A percentile compares a stretch with the other conserved stretches of the same genome.
These are phyloP conservation scores for Pisolithus orientalis DNA, from an alignment of 768 basidiomycete species.

Conservation along the genomic window DNA sequence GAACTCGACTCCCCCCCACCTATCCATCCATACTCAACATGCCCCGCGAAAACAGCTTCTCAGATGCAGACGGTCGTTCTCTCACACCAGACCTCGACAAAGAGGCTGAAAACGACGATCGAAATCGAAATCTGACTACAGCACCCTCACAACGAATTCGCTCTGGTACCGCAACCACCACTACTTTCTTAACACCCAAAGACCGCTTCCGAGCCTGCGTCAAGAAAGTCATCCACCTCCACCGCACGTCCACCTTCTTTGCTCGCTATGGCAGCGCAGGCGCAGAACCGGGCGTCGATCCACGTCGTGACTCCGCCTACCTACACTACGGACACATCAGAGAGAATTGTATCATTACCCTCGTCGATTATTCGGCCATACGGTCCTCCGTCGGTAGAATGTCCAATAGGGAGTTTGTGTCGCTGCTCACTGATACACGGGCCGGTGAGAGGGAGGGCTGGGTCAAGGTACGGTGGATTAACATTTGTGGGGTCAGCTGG, in stretches of 20 bases:
- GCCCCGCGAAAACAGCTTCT: slow-evolving; percentile 65
- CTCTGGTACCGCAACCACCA: not conserved
- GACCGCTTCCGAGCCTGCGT: slow-evolving; percentile 51
- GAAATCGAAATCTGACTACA: no score
- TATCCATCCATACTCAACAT: slow-evolving; percentile 22
- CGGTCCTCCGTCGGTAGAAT: slow-evolving; percentile 48
- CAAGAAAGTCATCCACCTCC: slow-evolving; percentile 58
- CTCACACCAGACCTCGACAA: slow-evolving; percentile 55
- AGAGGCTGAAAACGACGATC: slow-evolving; percentile 27
- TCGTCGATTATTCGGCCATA: slow-evolving; percentile 59
- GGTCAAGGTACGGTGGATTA: slow-evolving; percentile 72
- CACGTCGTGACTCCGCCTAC: slow-evolving; percentile 52
- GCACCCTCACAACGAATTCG: not conserved
- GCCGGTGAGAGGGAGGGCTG: slow-evolving; percentile 48
- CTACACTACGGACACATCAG: slow-evolving; percentile 51
- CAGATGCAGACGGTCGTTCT: slow-evolving; percentile 59
- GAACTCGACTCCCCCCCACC: not conserved
- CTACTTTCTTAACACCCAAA: slow-evolving; percentile 4
- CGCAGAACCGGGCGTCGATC: slow-evolving; percentile 69
- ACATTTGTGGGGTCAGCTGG: slow-evolving; percentile 63
- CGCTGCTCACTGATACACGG: slow-evolving; percentile 39
- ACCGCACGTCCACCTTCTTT: slow-evolving; percentile 40
- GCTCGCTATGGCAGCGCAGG: slow-evolving; percentile 37
- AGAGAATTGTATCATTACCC: slow-evolving; percentile 58
- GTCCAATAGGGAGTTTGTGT: slow-evolving; percentile 57